Evolutionary conservation across 148 eudicot species (phyloP).

Genomic region (Polygonum aviculare): DNA sequence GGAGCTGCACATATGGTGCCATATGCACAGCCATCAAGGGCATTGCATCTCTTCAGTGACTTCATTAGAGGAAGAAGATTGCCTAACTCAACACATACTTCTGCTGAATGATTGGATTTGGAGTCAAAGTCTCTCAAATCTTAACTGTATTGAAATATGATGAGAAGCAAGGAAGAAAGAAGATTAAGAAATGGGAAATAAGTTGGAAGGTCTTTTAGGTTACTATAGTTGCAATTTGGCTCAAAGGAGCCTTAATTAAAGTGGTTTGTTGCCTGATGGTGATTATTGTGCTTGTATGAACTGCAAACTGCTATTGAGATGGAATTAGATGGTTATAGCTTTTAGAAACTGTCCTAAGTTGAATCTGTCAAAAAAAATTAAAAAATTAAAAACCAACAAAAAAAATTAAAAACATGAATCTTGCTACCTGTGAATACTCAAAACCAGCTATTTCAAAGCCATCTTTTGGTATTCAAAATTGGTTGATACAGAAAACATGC

Average conservation of each 20-base stretch:
- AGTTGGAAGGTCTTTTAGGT: not conserved
- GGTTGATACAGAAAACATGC: too few species aligned
- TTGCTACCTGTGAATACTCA: too few species aligned
- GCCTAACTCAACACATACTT: constrained; percentile 50
- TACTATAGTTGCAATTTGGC: not conserved
- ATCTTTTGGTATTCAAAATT: too few species aligned
- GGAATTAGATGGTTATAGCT: not conserved
- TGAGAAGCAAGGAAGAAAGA: constrained; percentile 4
- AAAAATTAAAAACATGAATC: too few species aligned
- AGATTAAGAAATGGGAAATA: not conserved
- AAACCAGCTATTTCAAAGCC: too few species aligned
- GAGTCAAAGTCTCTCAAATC: constrained; percentile 13
- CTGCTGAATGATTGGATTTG: constrained; percentile 30
- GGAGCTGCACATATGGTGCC: constrained; percentile 99
- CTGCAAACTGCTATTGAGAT: not conserved
- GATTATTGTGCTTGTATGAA: not conserved
- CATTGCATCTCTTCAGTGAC: constrained; percentile 81
- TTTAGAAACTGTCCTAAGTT: not conserved
- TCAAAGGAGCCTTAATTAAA: constrained; percentile 7
- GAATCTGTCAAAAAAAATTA: too few species aligned
- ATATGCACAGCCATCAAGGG: constrained; percentile 87
- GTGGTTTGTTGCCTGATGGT: not conserved
- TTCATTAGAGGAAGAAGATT: constrained; percentile 51
- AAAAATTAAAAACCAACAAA: too few species aligned
- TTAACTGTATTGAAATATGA: not conserved